Evolutionary conservation across 2,329 filamentous ascomycete genomes (phyloP).

Genomic region (Colletotrichum sp.): DNA sequence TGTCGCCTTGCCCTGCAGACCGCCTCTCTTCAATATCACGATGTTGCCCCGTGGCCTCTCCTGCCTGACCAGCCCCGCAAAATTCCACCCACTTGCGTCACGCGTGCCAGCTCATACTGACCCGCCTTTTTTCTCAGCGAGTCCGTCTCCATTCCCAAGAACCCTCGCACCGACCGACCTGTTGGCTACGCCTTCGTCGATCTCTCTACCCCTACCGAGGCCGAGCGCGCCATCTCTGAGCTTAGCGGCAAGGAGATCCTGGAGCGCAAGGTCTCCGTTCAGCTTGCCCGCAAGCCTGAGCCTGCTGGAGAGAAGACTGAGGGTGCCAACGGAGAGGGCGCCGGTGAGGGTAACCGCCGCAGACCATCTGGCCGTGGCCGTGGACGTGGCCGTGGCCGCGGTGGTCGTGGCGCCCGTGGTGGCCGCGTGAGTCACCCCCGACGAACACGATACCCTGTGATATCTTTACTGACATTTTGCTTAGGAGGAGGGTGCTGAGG

Average conservation of each 20-base stretch:
- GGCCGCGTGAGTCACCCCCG: slow-evolving; percentile 41
- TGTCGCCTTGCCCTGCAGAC: neutral
- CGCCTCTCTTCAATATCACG: slow-evolving; percentile 2
- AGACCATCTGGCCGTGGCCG: slow-evolving; percentile 68
- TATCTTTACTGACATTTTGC: slow-evolving; percentile 9
- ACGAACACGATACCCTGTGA: neutral
- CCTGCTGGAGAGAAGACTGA: slow-evolving; percentile 78
- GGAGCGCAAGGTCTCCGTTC: slow-evolving; percentile 98
- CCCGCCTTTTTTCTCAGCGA: slow-evolving; percentile 63
- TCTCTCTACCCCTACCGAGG: slow-evolving; percentile 91
- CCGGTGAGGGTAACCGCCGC: slow-evolving; percentile 68
- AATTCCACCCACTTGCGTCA: slow-evolving; percentile 19
- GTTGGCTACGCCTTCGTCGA: slow-evolving; percentile 99
- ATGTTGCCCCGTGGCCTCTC: slow-evolving; percentile 19
- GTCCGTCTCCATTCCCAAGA: slow-evolving; percentile 98
- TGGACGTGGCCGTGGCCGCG: slow-evolving; percentile 72
- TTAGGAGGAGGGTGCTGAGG: slow-evolving; percentile 51
- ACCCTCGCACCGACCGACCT: slow-evolving; percentile 96
- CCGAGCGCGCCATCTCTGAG: slow-evolving; percentile 92
- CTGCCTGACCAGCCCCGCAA: slow-evolving; percentile 14
- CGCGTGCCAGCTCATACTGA: slow-evolving; percentile 20
- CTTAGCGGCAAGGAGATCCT: slow-evolving; percentile 98
- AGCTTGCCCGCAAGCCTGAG: slow-evolving; percentile 97
- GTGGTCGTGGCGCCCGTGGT: slow-evolving; percentile 67
- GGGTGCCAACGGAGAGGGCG: slow-evolving; percentile 76